Percentiles rank a stretch among this genome's conserved stretches.
phyloP scores from a whole-genome alignment of 1,284 basidiomycete genomes.

The Neonothopanus nambi region DNA sequence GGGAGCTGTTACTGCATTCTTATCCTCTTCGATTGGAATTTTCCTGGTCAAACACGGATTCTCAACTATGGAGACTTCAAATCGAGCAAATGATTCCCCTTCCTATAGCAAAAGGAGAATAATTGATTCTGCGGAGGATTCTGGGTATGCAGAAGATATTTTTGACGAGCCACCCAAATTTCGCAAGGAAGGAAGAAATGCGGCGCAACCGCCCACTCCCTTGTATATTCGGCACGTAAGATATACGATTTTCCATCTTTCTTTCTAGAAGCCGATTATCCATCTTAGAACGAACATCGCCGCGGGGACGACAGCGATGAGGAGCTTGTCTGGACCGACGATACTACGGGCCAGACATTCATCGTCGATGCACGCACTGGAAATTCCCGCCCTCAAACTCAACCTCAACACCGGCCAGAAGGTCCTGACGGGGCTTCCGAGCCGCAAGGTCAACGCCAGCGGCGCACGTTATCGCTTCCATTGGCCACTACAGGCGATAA shows the following conservation, averaged over 20 bases:
- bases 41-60: slow-evolving; percentile 74
- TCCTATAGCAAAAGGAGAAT: slow-evolving; percentile 42
- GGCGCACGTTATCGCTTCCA: slow-evolving; percentile 26
- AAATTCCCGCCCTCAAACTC: slow-evolving; percentile 47
- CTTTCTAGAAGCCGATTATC: neutral
- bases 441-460: slow-evolving; percentile 1
- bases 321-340: slow-evolving; percentile 60
- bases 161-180: slow-evolving; percentile 15
- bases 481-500: neutral
- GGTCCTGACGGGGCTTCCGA: neutral
- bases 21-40: slow-evolving; percentile 58
- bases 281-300: slow-evolving; percentile 14
- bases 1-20: slow-evolving; percentile 49
- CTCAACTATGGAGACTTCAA: slow-evolving; percentile 20
- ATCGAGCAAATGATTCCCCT: slow-evolving; percentile 8
- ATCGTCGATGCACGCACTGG: slow-evolving; percentile 68
- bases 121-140: slow-evolving; percentile 28
- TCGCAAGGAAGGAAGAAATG: slow-evolving; percentile 9
- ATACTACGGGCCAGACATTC: slow-evolving; percentile 63
- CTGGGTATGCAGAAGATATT: slow-evolving; percentile 31
- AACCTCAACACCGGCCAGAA: slow-evolving; percentile 21
- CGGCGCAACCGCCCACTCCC: slow-evolving; percentile 9
- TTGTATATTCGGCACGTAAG: slow-evolving; percentile 17
- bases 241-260: neutral
- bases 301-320: slow-evolving; percentile 19